Evolutionary conservation across 1,139 yeast species (phyloP).

Genomic region (Blastobotrys arbuscula): DNA sequence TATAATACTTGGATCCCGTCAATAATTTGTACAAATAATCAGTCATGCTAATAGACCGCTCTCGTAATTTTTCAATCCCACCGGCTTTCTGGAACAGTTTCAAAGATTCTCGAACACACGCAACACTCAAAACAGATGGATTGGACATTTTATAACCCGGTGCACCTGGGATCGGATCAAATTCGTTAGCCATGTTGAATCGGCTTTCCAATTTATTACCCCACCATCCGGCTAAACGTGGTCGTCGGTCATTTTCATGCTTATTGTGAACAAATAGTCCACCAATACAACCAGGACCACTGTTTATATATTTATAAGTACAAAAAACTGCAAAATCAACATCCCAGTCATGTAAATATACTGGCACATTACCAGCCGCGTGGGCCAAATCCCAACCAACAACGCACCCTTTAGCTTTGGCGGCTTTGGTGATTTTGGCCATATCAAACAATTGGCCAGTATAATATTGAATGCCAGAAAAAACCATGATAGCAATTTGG

Average conservation of each 20-base stretch:
- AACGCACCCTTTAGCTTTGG: conserved; percentile 48
- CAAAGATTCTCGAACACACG: conserved; percentile 61
- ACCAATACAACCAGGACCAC: conserved; percentile 92
- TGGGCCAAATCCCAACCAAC: conserved; percentile 98
- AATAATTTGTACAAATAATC: conserved; percentile 48
- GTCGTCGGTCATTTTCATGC: conserved; percentile 35
- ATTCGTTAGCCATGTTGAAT: conserved; percentile 73
- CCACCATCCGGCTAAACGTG: conserved; percentile 94
- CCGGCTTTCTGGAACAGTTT: conserved; percentile 58
- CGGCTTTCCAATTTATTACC: conserved; percentile 69
- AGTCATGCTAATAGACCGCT: conserved; percentile 56
- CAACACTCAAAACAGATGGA: conserved; percentile 81
- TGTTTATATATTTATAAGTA: conserved; percentile 80
- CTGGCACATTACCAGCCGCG: conserved; percentile 81
- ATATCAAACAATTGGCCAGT: conserved; percentile 87
- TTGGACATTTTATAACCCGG: conserved; percentile 88
- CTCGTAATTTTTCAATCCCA: conserved; percentile 54
- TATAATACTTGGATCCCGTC: conserved; percentile 37
- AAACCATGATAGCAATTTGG: conserved; percentile 64
- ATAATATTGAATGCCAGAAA: conserved; percentile 88
- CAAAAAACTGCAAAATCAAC: conserved; percentile 96
- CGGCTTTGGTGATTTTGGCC: conserved; percentile 54
- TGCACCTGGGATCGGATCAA: conserved; percentile 78
- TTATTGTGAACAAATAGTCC: conserved; percentile 67
- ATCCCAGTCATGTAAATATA: conserved; percentile 75